Conservation (phyloP, 345 rosid species). For the Alliaria petiolata region DNA sequence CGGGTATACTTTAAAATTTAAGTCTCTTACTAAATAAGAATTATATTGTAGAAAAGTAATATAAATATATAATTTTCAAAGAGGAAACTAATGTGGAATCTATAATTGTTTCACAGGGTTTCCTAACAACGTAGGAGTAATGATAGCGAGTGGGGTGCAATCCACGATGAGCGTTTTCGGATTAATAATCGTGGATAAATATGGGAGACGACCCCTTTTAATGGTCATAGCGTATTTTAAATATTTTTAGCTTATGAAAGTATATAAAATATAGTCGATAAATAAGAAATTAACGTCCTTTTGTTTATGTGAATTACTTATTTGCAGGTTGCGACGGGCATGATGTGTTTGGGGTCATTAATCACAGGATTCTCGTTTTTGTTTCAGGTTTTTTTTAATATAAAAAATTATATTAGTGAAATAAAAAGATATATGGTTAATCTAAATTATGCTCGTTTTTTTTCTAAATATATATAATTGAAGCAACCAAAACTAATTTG, state of each 20-base stretch:
- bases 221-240: constrained; percentile 34
- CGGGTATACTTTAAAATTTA: constrained; percentile 35
- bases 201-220: constrained; percentile 67
- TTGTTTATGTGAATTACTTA: not conserved
- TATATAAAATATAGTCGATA: not conserved
- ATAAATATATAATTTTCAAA: not conserved
- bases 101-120: constrained; percentile 6
- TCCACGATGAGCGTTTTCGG: constrained; percentile 66
- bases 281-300: not conserved
- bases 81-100: not conserved
- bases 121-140: constrained; percentile 27
- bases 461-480: not conserved
- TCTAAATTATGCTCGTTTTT: not conserved
- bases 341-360: constrained; percentile 75
- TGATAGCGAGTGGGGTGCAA: constrained; percentile 25
- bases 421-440: not conserved
- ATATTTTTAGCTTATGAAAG: not conserved
- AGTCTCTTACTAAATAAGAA: not conserved
- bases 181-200: constrained; percentile 63
- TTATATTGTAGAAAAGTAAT: not conserved
- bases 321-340: constrained; percentile 66
- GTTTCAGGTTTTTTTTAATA: constrained; percentile 47
- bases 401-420: not conserved
- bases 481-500: not conserved
- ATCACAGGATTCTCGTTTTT: constrained; percentile 56